Evolutionary conservation across 306 rosid genomes (phyloP).

Genomic region (Psophocarpus tetragonolobus): DNA sequence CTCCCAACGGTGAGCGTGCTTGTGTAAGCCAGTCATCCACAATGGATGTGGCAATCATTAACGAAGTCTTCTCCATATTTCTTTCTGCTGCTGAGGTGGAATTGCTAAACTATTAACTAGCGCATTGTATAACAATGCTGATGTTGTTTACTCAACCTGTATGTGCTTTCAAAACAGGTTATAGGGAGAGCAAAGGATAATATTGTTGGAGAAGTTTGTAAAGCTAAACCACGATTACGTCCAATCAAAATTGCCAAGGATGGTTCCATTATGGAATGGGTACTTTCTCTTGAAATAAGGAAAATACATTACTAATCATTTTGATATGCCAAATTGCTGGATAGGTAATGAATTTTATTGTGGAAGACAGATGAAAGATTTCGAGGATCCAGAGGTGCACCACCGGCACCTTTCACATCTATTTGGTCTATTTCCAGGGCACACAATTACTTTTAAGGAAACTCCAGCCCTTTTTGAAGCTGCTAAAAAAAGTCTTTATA

Average conservation of each 20-base stretch:
- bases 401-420: conserved; percentile 79
- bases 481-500: conserved; percentile 53
- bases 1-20: conserved; percentile 75
- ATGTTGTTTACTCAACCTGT: not conserved
- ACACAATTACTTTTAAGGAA: conserved; percentile 52
- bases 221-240: conserved; percentile 51
- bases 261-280: conserved; percentile 90
- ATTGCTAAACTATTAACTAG: conserved; percentile 10
- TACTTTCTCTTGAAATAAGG: conserved; percentile 33
- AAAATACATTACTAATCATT: not conserved
- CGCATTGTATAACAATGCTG: not conserved
- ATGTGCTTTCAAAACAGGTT: conserved; percentile 40
- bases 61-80: conserved; percentile 62
- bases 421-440: conserved; percentile 79
- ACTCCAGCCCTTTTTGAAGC: conserved; percentile 64
- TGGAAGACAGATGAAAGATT: conserved; percentile 55
- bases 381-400: conserved; percentile 70
- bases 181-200: conserved; percentile 53
- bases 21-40: conserved; percentile 77
- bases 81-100: conserved; percentile 69
- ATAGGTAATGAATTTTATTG: not conserved
- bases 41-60: conserved; percentile 71
- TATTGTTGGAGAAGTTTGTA: conserved; percentile 39
- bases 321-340: not conserved
- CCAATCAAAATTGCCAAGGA: conserved; percentile 61